These are phyloP conservation scores for Acacia melanoxylon DNA, from an alignment of 306 rosid genomes.

Conservation along the genomic window DNA sequence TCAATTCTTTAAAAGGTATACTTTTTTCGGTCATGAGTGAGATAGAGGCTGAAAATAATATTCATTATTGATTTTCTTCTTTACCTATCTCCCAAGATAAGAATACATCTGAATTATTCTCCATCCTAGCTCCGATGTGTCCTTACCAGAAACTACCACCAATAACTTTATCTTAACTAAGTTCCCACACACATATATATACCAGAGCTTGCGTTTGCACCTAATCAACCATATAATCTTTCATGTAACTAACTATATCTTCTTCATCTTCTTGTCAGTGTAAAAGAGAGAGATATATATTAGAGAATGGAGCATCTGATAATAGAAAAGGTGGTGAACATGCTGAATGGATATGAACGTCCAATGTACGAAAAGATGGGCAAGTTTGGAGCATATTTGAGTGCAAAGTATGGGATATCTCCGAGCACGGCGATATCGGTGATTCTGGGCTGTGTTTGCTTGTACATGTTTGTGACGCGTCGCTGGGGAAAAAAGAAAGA, in stretches of 20 bases:
- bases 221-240: too few relatives aligned
- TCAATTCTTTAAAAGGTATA: background rate
- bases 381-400: background rate
- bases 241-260: background rate
- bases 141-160: background rate
- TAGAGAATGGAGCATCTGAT: background rate
- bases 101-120: background rate
- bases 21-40: background rate
- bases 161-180: background rate
- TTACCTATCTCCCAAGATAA: background rate
- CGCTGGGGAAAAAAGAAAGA: background rate
- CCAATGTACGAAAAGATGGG: background rate
- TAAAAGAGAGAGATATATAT: background rate
- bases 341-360: background rate
- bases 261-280: background rate
- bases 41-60: background rate
- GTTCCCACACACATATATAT: background rate
- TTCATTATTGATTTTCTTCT: background rate
- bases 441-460: slow-evolving; percentile 25
- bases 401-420: slow-evolving; percentile 18
- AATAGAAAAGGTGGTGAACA: background rate
- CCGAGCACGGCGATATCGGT: slow-evolving; percentile 19
- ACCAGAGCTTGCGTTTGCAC: background rate
- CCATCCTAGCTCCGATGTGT: background rate
- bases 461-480: slow-evolving; percentile 11